A percentile compares a stretch with the other conserved stretches of the same genome.
phyloP scores from a whole-genome alignment of 441 rosid species.

The Erodium trifolium region DNA sequence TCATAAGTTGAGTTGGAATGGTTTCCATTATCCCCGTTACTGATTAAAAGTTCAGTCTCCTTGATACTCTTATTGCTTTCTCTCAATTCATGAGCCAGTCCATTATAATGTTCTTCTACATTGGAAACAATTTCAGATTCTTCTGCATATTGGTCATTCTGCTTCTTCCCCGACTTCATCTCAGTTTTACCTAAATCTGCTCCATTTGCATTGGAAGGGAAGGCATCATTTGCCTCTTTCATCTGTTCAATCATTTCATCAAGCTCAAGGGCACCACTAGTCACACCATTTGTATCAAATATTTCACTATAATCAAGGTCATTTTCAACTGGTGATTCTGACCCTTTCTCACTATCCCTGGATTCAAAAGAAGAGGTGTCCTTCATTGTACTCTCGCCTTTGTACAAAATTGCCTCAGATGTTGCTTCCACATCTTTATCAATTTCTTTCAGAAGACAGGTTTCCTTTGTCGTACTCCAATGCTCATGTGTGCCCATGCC shows the following conservation, averaged over 20 bases:
- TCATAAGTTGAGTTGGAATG: constrained; percentile 16
- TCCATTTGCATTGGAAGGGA: constrained; percentile 20
- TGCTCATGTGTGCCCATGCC: constrained; percentile 20
- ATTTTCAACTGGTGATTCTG: constrained; percentile 28
- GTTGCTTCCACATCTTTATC: constrained; percentile 22
- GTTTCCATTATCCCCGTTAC: constrained; percentile 18
- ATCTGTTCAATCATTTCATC: constrained; percentile 29
- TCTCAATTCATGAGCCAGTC: constrained; percentile 34
- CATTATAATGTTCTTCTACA: constrained; percentile 34
- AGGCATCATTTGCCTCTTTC: constrained; percentile 19
- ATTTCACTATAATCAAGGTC: constrained; percentile 31
- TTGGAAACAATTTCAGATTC: constrained; percentile 26
- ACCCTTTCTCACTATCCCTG: constrained; percentile 34
- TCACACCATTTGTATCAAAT: constrained; percentile 31
- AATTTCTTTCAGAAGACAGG: constrained; percentile 19
- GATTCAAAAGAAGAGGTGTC: constrained; percentile 27
- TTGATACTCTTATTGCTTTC: constrained; percentile 30
- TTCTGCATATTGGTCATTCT: constrained; percentile 24
- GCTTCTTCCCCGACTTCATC: constrained; percentile 28
- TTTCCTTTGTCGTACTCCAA: constrained; percentile 25
- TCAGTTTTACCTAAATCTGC: constrained; percentile 27
- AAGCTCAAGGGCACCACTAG: constrained; percentile 29
- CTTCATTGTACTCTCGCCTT: constrained; percentile 26
- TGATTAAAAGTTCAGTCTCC: constrained; percentile 25
- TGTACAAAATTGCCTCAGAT: constrained; percentile 21